Conservation (phyloP, 2,329 filamentous ascomycete species). For the Xylaria sp. region DNA sequence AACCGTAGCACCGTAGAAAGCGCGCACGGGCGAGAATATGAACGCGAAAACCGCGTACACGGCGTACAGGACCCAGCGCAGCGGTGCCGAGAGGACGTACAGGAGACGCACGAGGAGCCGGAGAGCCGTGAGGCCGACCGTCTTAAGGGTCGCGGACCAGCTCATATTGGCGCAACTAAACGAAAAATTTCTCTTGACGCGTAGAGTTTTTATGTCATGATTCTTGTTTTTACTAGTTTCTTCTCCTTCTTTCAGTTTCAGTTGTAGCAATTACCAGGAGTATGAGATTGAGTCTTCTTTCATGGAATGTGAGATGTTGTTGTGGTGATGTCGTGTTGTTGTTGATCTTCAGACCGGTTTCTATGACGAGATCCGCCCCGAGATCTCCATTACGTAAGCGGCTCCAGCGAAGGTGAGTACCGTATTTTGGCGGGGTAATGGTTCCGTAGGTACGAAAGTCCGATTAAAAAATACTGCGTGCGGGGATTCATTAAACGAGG, state of each 20-base stretch:
- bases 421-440: not conserved
- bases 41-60: slow-evolving; percentile 23
- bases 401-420: not conserved
- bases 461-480: too few species aligned
- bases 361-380: not conserved
- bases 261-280: not conserved
- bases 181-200: too few species aligned
- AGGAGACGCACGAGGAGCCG: slow-evolving; percentile 18
- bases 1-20: slow-evolving; percentile 18
- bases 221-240: not conserved
- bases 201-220: not conserved
- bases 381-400: not conserved
- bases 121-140: slow-evolving; percentile 20
- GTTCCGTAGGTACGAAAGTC: too few species aligned
- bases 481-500: too few species aligned
- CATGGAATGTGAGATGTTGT: not conserved
- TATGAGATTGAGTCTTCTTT: not conserved
- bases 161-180: slow-evolving; percentile 6
- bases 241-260: not conserved
- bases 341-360: not conserved
- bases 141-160: slow-evolving; percentile 19
- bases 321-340: not conserved
- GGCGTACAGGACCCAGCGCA: slow-evolving; percentile 29
- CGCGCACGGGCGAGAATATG: slow-evolving; percentile 29
- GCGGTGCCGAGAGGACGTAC: slow-evolving; percentile 27